Conservation (phyloP, 108 stramenopile genomes). For the Fistulifera pelliculosa region DNA sequence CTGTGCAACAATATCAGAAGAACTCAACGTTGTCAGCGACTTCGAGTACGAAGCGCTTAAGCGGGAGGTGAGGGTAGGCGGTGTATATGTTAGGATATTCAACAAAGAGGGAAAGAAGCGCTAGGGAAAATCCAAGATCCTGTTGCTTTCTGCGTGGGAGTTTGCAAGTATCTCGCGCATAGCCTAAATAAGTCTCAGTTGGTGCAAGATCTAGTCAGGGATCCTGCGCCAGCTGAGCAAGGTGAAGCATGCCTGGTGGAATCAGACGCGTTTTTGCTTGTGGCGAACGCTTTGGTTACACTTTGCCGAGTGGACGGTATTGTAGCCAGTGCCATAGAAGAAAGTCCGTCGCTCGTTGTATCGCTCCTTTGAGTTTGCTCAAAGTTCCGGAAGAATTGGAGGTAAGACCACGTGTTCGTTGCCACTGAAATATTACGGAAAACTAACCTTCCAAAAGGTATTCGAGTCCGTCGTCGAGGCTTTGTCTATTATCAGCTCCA, state of each 20-base stretch:
- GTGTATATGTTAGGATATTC: constrained; percentile 66
- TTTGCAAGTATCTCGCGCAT: no score
- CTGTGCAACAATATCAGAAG: constrained; percentile 24
- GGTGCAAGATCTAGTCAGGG: no score
- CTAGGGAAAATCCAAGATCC: constrained; percentile 35
- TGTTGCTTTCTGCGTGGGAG: constrained; percentile 14
- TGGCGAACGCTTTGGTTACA: no score
- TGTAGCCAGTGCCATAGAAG: no score
- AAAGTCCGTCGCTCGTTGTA: background rate
- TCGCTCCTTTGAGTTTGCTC: constrained; percentile 35
- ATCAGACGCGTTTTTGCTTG: no score
- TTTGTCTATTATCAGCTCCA: constrained; percentile 38
- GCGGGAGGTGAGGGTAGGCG: constrained; percentile 51
- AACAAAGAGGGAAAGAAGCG: constrained; percentile 31
- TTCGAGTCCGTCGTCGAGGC: constrained; percentile 46
- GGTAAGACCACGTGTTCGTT: constrained; percentile 17
- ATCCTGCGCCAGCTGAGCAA: no score
- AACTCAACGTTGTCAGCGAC: constrained; percentile 10
- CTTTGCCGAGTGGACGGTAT: no score
- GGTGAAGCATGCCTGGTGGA: no score
- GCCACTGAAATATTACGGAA: constrained; percentile 3
- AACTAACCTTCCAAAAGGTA: background rate
- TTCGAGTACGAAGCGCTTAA: constrained; percentile 39
- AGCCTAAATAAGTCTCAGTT: no score
- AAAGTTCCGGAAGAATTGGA: constrained; percentile 40